Evolutionary conservation across 345 rosid species (phyloP).

Genomic region (Lumnitzera racemosa): DNA sequence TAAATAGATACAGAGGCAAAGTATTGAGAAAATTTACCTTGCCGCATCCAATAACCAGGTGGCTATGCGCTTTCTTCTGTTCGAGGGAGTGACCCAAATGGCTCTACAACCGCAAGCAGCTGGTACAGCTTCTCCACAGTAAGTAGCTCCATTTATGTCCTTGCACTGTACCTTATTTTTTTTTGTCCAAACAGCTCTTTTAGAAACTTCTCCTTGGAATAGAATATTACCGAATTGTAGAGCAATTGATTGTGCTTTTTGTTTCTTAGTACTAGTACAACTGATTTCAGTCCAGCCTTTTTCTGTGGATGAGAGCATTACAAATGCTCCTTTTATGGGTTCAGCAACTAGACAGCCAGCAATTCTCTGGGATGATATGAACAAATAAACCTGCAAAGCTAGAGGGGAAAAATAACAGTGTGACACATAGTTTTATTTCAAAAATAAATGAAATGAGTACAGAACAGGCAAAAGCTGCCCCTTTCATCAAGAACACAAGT

Average conservation of each 20-base stretch:
- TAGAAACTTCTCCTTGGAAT: constrained; percentile 47
- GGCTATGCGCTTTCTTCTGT: constrained; percentile 74
- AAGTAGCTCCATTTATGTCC: constrained; percentile 32
- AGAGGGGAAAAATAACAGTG: background rate
- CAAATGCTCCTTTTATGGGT: constrained; percentile 74
- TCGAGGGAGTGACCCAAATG: constrained; percentile 77
- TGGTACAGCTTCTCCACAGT: constrained; percentile 44
- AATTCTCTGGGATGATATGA: constrained; percentile 47
- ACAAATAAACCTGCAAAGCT: constrained; percentile 58
- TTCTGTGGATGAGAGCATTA: constrained; percentile 28
- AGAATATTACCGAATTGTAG: constrained; percentile 59
- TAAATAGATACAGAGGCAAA: background rate
- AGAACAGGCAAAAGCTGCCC: too few species aligned
- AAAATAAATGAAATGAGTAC: background rate
- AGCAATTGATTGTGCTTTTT: constrained; percentile 26
- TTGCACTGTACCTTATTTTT: constrained; percentile 15
- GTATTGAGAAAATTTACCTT: constrained; percentile 35
- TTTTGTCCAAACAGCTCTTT: constrained; percentile 19
- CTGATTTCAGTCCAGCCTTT: constrained; percentile 10
- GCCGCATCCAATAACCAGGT: constrained; percentile 58
- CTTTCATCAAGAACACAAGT: too few species aligned
- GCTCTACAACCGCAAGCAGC: constrained; percentile 82
- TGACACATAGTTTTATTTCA: background rate
- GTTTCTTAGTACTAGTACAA: constrained; percentile 15
- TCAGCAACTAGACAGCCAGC: constrained; percentile 73